Evolutionary conservation across 2,329 filamentous ascomycete species (phyloP).

Genomic region (Emergomyces africanus): DNA sequence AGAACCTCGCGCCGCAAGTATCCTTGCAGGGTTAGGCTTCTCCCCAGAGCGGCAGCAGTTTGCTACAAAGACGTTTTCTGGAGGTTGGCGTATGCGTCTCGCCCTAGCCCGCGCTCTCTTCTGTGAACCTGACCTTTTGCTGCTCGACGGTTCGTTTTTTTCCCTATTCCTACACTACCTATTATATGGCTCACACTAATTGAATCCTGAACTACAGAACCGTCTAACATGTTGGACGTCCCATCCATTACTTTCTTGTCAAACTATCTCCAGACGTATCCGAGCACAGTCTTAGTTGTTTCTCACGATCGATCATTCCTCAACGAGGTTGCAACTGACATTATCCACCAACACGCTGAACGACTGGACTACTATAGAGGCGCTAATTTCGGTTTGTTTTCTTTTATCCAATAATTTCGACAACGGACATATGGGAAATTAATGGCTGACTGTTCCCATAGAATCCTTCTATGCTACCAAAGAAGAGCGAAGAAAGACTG

Average conservation of each 20-base stretch:
- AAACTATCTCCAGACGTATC: slow-evolving; percentile 87
- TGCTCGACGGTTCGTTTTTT: slow-evolving; percentile 56
- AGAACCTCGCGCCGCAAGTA: slow-evolving; percentile 87
- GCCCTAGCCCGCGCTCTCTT: slow-evolving; percentile 90
- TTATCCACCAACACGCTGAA: slow-evolving; percentile 96
- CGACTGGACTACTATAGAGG: slow-evolving; percentile 97
- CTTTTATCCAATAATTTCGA: slow-evolving; percentile 6
- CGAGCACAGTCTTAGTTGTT: slow-evolving; percentile 88
- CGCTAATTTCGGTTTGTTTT: slow-evolving; percentile 60
- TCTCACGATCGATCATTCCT: slow-evolving; percentile 98
- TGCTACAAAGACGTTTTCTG: slow-evolving; percentile 94
- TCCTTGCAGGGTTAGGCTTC: slow-evolving; percentile 93
- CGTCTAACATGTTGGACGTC: slow-evolving; percentile 99
- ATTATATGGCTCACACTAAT: background rate
- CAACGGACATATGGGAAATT: background rate
- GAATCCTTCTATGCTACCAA: slow-evolving; percentile 95
- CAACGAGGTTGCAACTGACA: slow-evolving; percentile 98
- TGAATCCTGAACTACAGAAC: slow-evolving; percentile 45
- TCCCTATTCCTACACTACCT: background rate
- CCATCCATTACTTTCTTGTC: slow-evolving; percentile 98
- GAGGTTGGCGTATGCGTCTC: slow-evolving; percentile 98
- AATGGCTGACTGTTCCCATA: slow-evolving; percentile 11
- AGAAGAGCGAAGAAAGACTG: slow-evolving; percentile 92
- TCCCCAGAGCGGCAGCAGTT: slow-evolving; percentile 83
- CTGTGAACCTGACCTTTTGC: slow-evolving; percentile 88